phyloP scores from a whole-genome alignment of 164 flowering plant species.

The Tetrastigma voinierianum region DNA sequence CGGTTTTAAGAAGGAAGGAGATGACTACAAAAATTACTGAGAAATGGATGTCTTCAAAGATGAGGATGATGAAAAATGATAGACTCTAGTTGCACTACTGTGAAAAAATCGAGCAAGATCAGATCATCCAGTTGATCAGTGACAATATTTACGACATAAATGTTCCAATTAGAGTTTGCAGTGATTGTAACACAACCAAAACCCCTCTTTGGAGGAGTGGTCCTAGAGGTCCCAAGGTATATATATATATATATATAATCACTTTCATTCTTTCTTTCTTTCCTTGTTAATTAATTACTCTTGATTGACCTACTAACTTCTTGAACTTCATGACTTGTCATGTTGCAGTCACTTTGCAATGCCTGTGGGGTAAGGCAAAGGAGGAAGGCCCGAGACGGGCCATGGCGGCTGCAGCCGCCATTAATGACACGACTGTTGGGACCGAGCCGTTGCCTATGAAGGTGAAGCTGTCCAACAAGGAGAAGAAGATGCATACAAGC shows the following conservation, averaged over 20 bases:
- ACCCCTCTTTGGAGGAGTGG: slow-evolving; percentile 57
- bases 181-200: slow-evolving; percentile 45
- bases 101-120: slow-evolving; percentile 3
- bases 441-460: neutral
- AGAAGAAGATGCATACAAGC: slow-evolving; percentile 15
- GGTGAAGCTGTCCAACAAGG: slow-evolving; percentile 14
- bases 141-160: neutral
- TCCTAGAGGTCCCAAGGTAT: slow-evolving; percentile 43
- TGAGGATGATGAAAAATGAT: slow-evolving; percentile 32
- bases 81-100: slow-evolving; percentile 5
- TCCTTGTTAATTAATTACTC: too few relatives aligned
- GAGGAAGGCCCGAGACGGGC: slow-evolving; percentile 52
- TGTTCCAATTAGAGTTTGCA: slow-evolving; percentile 28
- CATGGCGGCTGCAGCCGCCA: slow-evolving; percentile 31
- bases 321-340: neutral
- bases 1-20: neutral
- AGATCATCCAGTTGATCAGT: neutral
- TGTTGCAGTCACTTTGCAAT: slow-evolving; percentile 54
- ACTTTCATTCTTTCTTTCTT: neutral
- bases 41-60: slow-evolving; percentile 42
- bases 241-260: too few relatives aligned
- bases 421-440: slow-evolving; percentile 9
- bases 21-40: neutral
- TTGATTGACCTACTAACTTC: too few relatives aligned
- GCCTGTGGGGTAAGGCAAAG: slow-evolving; percentile 62